Evolutionary conservation across 345 rosid genomes (phyloP), one percentile per base, ranked within the genome.

Genomic region (Camelina sativa): DNA sequence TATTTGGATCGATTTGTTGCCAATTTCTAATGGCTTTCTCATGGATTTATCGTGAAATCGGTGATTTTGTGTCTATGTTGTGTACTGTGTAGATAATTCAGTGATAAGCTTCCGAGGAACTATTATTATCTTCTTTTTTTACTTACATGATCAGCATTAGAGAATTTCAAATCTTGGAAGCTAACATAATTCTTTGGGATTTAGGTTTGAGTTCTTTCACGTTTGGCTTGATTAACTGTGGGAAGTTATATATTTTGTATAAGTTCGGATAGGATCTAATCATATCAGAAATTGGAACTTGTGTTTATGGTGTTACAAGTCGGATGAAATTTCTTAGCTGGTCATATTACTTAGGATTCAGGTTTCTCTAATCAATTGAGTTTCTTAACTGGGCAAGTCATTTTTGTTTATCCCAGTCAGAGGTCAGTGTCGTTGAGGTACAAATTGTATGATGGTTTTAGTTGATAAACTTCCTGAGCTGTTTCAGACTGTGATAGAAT

Each of bases 271-370:
- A 50, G 54, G 9, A 11, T 4, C 52, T 62, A 13, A 43, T 23
- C 20, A 5, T 63, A 13, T 25, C 23, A 63, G 53, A n/a, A 15
- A 20, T 25, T 25, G 53, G 67, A 64, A 64, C 1, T 46, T 47
- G 43, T 65, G 54, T 65, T 64, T 64, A 17, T 30, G 56, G 11
- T 65, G 28, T 48, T 48, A 6, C 57, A 48, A 57, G 12, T 34
- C 12, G 0, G 2, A 56, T 56, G 6, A 8, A n/a, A 46, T 46
- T 12, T 6, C 8, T 12, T 23, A 54, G 59, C 25, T 1, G 11
- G 55, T 22, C 34, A 23, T 12, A 11, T 53, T 38, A 38, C 32
- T 19, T 60, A 37, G 47, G 13, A 59, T 37, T 37, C 8, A 44
- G 50, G 8, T 44, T 44, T 44, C 50, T 44, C 8, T 15, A 44